Evolutionary conservation across 352 stramenopile species (phyloP).

Genomic region (Phytophthora sansomeana): DNA sequence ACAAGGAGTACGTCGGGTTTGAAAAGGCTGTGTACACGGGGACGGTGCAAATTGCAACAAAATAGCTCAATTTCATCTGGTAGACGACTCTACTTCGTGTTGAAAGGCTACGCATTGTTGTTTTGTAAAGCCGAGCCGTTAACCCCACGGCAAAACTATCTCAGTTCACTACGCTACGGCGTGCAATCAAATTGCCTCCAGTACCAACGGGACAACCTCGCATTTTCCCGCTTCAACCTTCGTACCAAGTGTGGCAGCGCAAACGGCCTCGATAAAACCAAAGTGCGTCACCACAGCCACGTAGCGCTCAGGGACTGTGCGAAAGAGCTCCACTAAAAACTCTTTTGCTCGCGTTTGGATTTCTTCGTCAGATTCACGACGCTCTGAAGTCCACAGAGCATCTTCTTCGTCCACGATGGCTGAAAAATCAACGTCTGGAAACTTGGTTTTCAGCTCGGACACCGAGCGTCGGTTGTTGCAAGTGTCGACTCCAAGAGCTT

Average conservation of each 20-base stretch:
- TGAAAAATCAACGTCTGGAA: conserved; percentile 71
- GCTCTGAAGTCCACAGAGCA: conserved; percentile 54
- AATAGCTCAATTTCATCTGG: too few species aligned
- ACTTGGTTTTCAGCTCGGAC: conserved; percentile 54
- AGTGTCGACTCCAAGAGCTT: conserved; percentile 68
- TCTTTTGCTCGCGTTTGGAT: conserved; percentile 51
- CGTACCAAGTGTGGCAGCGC: conserved; percentile 44
- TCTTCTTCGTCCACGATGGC: conserved; percentile 61
- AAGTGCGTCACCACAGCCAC: conserved; percentile 73
- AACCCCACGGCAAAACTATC: too few species aligned
- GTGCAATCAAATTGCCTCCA: conserved; percentile 33
- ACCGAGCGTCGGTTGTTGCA: conserved; percentile 69
- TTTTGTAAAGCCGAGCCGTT: neutral
- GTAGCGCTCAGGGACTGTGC: conserved; percentile 55
- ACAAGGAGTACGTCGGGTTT: too few species aligned
- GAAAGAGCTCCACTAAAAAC: conserved; percentile 65
- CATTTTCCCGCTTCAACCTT: conserved; percentile 51
- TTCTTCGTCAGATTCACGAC: conserved; percentile 67
- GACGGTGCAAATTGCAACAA: too few species aligned
- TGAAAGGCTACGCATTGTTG: neutral
- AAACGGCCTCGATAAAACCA: conserved; percentile 71
- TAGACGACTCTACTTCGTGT: too few species aligned
- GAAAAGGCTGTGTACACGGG: too few species aligned
- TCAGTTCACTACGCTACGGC: neutral
- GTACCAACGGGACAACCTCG: conserved; percentile 54